Evolutionary conservation across 2,329 filamentous ascomycete genomes (phyloP), one percentile per base, ranked within the genome.

Genomic region (Epichloe amarillans): DNA sequence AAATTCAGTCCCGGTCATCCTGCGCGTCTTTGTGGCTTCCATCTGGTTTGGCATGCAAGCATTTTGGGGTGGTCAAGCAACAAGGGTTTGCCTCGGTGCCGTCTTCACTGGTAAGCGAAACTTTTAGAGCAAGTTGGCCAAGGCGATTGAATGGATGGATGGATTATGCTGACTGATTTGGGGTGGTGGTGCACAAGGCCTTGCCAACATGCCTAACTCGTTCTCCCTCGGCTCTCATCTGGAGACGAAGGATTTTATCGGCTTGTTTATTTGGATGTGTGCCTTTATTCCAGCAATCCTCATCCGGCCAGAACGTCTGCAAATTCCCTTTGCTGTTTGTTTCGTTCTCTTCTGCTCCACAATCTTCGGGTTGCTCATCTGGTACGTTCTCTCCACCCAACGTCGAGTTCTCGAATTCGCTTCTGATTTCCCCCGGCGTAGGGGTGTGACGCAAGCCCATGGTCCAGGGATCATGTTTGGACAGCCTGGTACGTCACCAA

Each of bases 41-140:
- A 58, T 61, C 38, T 61, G 58, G 58, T 61, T 61, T 41, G 61
- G 61, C 21, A 61, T 63, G 35, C 61, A 62, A 52, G 61, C 61
- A 0, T 64, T 58, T 39, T 64, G 56, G 59, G 60, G 59, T 23
- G 60, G 60, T n/a, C 59, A 61, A 42, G 60, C 60, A 14, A 61
- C 60, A 5, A 48, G 60, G 46, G 58, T 63, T 17, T 55, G 55
- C 50, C 54, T 63, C 44, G 58, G 61, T 17, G 59, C 60, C 47
- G 54, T 62, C 33, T 61, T 63, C 38, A 61, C 61, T 1, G 59
- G 58, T 54, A 47, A 26, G 39, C 15, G 10, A 6, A 46, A 21
- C 7, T 26, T 26, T 26, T 11, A 30, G 11, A 19, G 14, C 23
- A 23, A 23, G 23, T 23, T 21, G 23, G 23, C 23, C 23, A 26